phyloP scores from a whole-genome alignment of 768 basidiomycete genomes.

The Calocera viscosa region DNA sequence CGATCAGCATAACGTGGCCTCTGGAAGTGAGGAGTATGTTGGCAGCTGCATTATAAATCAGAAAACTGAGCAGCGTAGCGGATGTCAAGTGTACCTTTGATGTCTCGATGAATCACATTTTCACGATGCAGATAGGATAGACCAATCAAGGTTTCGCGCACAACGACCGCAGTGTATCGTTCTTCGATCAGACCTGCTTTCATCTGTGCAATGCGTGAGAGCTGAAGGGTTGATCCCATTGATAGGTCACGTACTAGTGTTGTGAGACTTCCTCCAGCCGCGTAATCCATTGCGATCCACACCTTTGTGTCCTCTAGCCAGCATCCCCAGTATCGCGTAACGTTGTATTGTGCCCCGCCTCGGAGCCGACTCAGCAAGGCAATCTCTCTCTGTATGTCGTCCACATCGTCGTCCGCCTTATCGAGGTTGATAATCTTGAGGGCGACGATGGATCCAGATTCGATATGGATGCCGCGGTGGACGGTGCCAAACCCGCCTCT shows the following conservation, averaged over 20 bases:
- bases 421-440: constrained; percentile 99
- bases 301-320: constrained; percentile 88
- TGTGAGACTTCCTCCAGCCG: constrained; percentile 86
- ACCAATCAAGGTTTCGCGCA: constrained; percentile 76
- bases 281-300: constrained; percentile 98
- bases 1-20: constrained; percentile 89
- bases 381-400: constrained; percentile 92
- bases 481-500: constrained; percentile 95
- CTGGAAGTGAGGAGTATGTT: constrained; percentile 83
- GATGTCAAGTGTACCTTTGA: constrained; percentile 43
- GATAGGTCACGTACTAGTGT: constrained; percentile 42
- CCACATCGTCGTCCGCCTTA: constrained; percentile 90
- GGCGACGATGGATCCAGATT: constrained; percentile 79
- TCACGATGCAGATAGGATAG: constrained; percentile 86
- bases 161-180: constrained; percentile 73
- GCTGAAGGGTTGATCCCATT: not conserved
- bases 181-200: constrained; percentile 81
- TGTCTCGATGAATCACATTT: constrained; percentile 90
- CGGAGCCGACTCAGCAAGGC: constrained; percentile 79
- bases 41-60: constrained; percentile 41
- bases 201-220: constrained; percentile 36
- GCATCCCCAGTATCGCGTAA: constrained; percentile 94
- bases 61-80: not conserved
- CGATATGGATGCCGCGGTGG: constrained; percentile 75
- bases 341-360: constrained; percentile 65